Conservation (phyloP, 768 basidiomycete genomes). For the Daedalea quercina region DNA sequence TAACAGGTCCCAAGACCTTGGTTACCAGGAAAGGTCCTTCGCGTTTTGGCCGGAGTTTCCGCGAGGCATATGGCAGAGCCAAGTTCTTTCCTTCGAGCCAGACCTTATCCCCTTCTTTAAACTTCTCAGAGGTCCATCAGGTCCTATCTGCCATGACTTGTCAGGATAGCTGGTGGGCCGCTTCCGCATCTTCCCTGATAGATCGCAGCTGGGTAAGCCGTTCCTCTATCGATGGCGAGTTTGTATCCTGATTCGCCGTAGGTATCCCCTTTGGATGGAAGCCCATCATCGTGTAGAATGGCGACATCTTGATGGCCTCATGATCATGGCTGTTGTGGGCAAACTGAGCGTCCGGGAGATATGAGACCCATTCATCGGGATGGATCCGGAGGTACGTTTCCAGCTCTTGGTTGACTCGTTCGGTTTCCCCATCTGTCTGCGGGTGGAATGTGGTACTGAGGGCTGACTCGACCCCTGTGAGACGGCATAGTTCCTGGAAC, state of each 20-base stretch:
- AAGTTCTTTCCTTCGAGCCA: conserved; percentile 34
- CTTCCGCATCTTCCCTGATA: conserved; percentile 28
- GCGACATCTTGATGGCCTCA: conserved; percentile 19
- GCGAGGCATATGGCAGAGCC: conserved; percentile 31
- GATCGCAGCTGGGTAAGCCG: conserved; percentile 20
- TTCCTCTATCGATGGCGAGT: conserved; percentile 27
- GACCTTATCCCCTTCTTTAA: conserved; percentile 26
- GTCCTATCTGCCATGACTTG: conserved; percentile 23
- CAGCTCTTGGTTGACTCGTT: conserved; percentile 31
- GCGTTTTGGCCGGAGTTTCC: conserved; percentile 24
- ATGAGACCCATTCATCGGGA: conserved; percentile 36
- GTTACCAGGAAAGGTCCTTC: background rate
- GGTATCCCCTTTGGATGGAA: conserved; percentile 21
- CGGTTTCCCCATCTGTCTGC: conserved; percentile 32
- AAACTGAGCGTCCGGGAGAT: conserved; percentile 34
- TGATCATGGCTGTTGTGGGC: conserved; percentile 30
- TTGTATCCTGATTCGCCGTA: conserved; percentile 18
- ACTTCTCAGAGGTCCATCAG: conserved; percentile 19
- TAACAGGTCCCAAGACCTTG: conserved; percentile 10
- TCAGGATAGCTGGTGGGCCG: conserved; percentile 26
- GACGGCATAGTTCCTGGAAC: background rate
- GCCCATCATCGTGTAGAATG: conserved; percentile 5
- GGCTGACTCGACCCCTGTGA: conserved; percentile 5
- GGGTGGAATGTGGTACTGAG: conserved; percentile 37
- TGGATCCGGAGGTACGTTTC: conserved; percentile 33